A percentile compares a stretch with the other conserved stretches of the same genome.
phyloP scores from a whole-genome alignment of 768 basidiomycete species.

The Fibroporia radiculosa region DNA sequence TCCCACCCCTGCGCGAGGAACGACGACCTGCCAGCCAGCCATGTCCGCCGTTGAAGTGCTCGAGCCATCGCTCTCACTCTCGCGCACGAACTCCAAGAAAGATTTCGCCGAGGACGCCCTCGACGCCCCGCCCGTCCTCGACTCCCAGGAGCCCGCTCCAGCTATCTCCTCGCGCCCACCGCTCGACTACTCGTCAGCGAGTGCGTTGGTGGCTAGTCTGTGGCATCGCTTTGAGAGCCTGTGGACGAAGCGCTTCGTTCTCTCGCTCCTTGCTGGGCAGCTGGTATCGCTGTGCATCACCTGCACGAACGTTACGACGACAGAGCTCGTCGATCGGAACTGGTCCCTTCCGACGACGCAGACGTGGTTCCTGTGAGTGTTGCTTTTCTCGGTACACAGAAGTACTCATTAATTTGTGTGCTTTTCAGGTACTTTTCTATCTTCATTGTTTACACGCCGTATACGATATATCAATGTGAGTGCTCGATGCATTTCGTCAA shows the following conservation, averaged over 20 bases:
- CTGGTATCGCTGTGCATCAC: slow-evolving; percentile 83
- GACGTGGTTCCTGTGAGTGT: slow-evolving; percentile 70
- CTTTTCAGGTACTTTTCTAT: slow-evolving; percentile 65
- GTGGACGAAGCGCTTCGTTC: slow-evolving; percentile 69
- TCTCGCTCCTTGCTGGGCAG: slow-evolving; percentile 71
- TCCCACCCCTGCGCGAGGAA: too few relatives aligned
- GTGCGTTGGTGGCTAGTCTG: slow-evolving; percentile 45
- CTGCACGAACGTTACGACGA: slow-evolving; percentile 82
- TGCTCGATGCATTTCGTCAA: slow-evolving; percentile 1
- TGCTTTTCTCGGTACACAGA: slow-evolving; percentile 23
- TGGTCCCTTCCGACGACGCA: slow-evolving; percentile 79
- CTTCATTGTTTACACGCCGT: slow-evolving; percentile 73
- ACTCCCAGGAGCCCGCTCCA: background rate
- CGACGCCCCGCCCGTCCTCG: slow-evolving; percentile 2
- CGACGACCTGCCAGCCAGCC: too few relatives aligned
- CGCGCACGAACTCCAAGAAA: slow-evolving; percentile 3
- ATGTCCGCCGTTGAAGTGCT: slow-evolving; percentile 2
- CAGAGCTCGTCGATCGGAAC: slow-evolving; percentile 59
- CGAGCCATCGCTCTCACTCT: background rate
- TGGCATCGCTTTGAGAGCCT: slow-evolving; percentile 60
- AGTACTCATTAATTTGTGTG: slow-evolving; percentile 63
- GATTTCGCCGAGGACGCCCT: slow-evolving; percentile 8
- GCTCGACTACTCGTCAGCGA: slow-evolving; percentile 57
- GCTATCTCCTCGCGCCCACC: slow-evolving; percentile 36
- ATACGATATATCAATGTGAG: slow-evolving; percentile 84